A percentile compares a stretch with the other conserved stretches of the same genome.
phyloP scores from a whole-genome alignment of 2,329 filamentous ascomycete genomes.

The Colletotrichum cuscutae region DNA sequence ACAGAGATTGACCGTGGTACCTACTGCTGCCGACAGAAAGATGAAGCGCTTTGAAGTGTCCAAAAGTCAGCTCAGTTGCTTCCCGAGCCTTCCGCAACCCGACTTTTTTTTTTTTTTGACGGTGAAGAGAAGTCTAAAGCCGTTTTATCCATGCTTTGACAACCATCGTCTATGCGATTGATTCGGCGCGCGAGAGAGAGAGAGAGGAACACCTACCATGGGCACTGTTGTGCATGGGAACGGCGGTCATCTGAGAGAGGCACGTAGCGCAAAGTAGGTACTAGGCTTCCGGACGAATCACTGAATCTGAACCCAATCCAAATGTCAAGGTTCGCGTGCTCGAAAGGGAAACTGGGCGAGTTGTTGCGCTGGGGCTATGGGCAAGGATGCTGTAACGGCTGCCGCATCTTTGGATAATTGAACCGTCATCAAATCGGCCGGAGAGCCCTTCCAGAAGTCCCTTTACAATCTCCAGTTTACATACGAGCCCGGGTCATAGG shows the following conservation, averaged over 20 bases:
- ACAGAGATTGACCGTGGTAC: neutral
- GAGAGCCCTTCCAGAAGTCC: neutral
- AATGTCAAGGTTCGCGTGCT: neutral
- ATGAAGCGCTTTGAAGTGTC: conserved; percentile 8
- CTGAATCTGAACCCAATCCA: neutral
- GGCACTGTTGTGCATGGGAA: neutral
- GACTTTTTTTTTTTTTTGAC: neutral
- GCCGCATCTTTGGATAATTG: conserved; percentile 5
- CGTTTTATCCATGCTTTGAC: conserved; percentile 1
- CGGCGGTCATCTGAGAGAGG: neutral
- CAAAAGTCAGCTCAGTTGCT: neutral
- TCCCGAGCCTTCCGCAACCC: conserved; percentile 22
- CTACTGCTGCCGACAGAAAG: neutral
- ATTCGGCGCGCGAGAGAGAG: neutral
- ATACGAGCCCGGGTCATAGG: neutral
- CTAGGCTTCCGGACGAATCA: neutral
- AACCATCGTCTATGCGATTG: conserved; percentile 1
- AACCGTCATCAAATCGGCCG: conserved; percentile 1
- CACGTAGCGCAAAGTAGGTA: conserved; percentile 10
- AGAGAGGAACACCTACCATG: neutral
- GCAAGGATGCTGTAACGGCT: conserved; percentile 10
- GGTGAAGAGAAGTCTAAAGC: neutral
- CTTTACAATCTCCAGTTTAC: neutral
- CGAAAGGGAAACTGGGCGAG: neutral
- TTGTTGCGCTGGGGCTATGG: neutral